Evolutionary conservation across 1,284 basidiomycete genomes (phyloP), one percentile per base, ranked within the genome.

Genomic region (Sanghuangporus weigelae): DNA sequence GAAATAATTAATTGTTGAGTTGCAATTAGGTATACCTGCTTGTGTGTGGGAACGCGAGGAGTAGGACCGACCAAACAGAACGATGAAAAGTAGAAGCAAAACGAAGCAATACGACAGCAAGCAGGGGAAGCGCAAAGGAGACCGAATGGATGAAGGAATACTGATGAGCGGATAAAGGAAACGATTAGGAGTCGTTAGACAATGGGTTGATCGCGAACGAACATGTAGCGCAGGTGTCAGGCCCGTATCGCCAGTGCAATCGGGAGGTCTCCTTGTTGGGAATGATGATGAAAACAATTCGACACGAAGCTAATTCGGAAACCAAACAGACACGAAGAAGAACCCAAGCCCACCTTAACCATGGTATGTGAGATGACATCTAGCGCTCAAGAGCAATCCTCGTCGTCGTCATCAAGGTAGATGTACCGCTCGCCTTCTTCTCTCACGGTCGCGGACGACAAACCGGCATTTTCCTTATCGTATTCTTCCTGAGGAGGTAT

Each of bases 401-500:
- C 11, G 53, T 60, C 51, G 10, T 67, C 59, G 26, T 67, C 65
- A 50, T 64, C 63, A 51, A 67, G 56, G 40, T 64, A 56, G 31
- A 67, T 64, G 50, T 56, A 63, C 14, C 57, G 65, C 8, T 57
- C 51, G 23, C 44, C 12, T 10, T 49, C 51, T 21, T 59, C 38
- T 21, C 42, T 23, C 4, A 35, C 7, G 40, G 39, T 38, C 48
- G 39, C 19, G 21, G 19, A 57, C 19, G 23, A 46, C 6, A 36
- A 35, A 21, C 51, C 53, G 23, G 57, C 49, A 14, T 60, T 60
- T 38, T 57, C 53, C 49, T 60, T 60, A 12, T 59, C 57, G 31
- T 44, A 26, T n/a, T 23, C 70, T 38, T 64, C 71, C 26, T 67
- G 62, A 10, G 63, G 62, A n/a, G 19, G 16, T 19, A 54, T 36